Conservation (phyloP, 306 rosid genomes). For the Abrus precatorius region DNA sequence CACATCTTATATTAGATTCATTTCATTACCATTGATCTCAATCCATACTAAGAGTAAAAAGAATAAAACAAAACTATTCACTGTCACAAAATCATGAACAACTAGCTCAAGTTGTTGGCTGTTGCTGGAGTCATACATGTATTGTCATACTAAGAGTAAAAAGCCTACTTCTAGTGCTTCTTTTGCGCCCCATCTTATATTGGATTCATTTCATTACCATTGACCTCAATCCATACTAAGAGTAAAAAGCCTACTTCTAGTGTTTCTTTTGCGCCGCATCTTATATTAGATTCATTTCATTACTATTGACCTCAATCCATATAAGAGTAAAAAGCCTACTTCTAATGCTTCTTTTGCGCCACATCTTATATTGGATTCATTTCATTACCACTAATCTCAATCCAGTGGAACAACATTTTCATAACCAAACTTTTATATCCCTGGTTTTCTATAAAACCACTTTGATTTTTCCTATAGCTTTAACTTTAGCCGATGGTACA, state of each 20-base stretch:
- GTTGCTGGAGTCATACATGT: background rate
- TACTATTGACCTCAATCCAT: background rate
- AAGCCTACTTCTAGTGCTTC: background rate
- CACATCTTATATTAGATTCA: too few relatives aligned
- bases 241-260: background rate
- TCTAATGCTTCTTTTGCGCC: background rate
- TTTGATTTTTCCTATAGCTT: background rate
- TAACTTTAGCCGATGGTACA: background rate
- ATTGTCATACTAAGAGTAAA: background rate
- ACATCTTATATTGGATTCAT: too few relatives aligned
- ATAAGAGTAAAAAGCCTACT: background rate
- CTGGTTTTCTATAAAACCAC: background rate
- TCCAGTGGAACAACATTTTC: background rate
- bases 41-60: too few relatives aligned
- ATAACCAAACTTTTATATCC: background rate
- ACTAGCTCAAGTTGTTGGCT: background rate
- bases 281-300: background rate
- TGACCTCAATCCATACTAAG: background rate
- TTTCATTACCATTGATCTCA: too few relatives aligned
- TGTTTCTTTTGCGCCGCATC: background rate
- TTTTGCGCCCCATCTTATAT: background rate
- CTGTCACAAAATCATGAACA: background rate
- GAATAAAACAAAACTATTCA: background rate
- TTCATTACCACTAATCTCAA: background rate
- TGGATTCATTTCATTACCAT: background rate